Percentiles rank a stretch among this genome's conserved stretches.
Conservation (phyloP, 2,329 filamentous ascomycete species). For the Venturia aucupariae region DNA sequence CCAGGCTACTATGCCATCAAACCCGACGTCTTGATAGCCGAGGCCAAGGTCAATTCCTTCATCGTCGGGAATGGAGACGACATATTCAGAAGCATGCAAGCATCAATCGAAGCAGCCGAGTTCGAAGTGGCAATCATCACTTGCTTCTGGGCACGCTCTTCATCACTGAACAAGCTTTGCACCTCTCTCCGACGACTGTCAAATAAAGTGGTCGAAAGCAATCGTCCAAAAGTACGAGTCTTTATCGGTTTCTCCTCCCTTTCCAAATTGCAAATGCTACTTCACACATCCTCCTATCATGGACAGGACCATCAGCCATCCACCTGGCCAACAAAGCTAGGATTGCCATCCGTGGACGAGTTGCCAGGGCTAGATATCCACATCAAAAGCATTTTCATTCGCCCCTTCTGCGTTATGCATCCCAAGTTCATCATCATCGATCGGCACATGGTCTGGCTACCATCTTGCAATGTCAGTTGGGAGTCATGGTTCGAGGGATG, state of each 20-base stretch:
- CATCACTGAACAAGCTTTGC: constrained; percentile 49
- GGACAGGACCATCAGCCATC: constrained; percentile 54
- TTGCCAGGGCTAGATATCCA: constrained; percentile 55
- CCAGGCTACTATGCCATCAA: constrained; percentile 32
- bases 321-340: constrained; percentile 52
- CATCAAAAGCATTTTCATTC: constrained; percentile 70
- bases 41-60: constrained; percentile 28
- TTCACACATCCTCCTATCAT: constrained; percentile 54
- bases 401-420: constrained; percentile 79
- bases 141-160: constrained; percentile 70
- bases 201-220: constrained; percentile 30
- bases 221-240: constrained; percentile 44
- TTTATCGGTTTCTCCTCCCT: constrained; percentile 69
- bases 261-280: constrained; percentile 63
- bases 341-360: constrained; percentile 49
- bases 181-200: constrained; percentile 53
- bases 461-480: constrained; percentile 80
- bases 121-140: constrained; percentile 67
- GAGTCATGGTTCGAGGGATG: constrained; percentile 81
- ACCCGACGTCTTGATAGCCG: constrained; percentile 27
- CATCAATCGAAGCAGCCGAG: constrained; percentile 51
- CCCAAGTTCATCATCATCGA: constrained; percentile 75
- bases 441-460: constrained; percentile 55
- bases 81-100: constrained; percentile 42
- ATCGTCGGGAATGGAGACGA: constrained; percentile 36